phyloP scores from a whole-genome alignment of 768 basidiomycete genomes.

The Pisolithus marmoratus region DNA sequence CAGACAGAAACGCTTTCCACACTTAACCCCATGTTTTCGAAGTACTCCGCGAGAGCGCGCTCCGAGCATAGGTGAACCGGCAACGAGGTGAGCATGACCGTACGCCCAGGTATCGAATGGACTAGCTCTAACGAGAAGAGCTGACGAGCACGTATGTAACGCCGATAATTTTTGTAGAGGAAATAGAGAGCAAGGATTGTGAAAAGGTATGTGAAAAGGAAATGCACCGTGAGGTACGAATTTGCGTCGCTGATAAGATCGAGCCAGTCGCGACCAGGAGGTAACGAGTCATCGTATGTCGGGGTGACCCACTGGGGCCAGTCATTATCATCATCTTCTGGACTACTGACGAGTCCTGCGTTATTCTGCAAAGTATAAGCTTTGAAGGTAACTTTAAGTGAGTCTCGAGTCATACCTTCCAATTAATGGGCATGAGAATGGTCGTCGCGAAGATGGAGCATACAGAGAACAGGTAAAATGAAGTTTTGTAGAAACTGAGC shows the following conservation, averaged over 20 bases:
- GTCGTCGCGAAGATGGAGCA: constrained; percentile 77
- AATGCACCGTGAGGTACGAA: constrained; percentile 82
- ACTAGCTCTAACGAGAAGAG: constrained; percentile 92
- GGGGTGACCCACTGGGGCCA: constrained; percentile 37
- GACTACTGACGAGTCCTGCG: constrained; percentile 57
- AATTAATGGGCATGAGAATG: constrained; percentile 94
- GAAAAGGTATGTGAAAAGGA: constrained; percentile 93
- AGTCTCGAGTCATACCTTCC: constrained; percentile 54
- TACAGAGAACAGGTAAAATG: constrained; percentile 84
- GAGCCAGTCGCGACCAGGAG: constrained; percentile 58
- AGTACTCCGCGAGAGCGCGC: constrained; percentile 84
- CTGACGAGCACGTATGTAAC: constrained; percentile 86
- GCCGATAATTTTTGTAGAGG: constrained; percentile 83
- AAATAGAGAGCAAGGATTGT: constrained; percentile 81
- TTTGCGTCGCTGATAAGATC: constrained; percentile 89
- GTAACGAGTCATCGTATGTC: constrained; percentile 17
- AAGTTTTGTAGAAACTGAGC: constrained; percentile 92
- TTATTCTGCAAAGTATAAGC: constrained; percentile 47
- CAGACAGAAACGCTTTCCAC: constrained; percentile 93
- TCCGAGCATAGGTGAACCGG: constrained; percentile 85
- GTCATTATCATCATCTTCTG: constrained; percentile 34
- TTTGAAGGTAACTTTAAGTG: background rate
- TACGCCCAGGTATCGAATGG: constrained; percentile 90
- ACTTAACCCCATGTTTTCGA: constrained; percentile 78
- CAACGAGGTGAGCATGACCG: constrained; percentile 81